phyloP scores from a whole-genome alignment of 2,329 filamentous ascomycete species.

The Myriosclerotinia curreyana region DNA sequence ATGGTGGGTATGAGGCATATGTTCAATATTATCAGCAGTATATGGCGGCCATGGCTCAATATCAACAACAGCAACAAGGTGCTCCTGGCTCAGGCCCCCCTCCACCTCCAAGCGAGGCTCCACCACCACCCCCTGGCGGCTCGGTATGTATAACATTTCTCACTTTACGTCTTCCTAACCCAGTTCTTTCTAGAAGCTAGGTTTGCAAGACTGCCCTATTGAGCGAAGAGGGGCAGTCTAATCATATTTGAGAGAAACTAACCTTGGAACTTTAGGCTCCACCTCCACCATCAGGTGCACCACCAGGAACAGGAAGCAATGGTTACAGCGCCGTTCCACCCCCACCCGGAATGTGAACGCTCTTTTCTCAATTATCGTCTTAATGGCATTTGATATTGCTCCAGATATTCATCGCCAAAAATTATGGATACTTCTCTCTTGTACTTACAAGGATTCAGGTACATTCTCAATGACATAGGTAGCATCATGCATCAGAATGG shows the following conservation, averaged over 20 bases:
- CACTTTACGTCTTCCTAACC: constrained; percentile 1
- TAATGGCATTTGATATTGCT: background rate
- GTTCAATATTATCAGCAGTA: constrained; percentile 74
- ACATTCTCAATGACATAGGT: constrained; percentile 2
- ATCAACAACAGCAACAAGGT: constrained; percentile 44
- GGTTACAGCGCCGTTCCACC: constrained; percentile 61
- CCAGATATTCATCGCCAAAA: background rate
- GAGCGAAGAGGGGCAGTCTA: background rate
- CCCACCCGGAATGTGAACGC: constrained; percentile 47
- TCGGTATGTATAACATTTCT: constrained; percentile 21
- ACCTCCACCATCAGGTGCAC: constrained; percentile 52
- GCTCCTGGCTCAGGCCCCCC: constrained; percentile 47
- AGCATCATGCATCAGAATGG: constrained; percentile 5
- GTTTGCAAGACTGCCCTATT: background rate
- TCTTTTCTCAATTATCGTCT: background rate
- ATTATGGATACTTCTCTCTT: constrained; percentile 18
- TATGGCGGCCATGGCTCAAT: constrained; percentile 54
- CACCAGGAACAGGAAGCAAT: constrained; percentile 50
- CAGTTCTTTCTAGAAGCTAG: constrained; percentile 7
- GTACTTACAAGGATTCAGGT: background rate
- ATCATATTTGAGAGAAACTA: constrained; percentile 20
- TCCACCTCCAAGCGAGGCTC: constrained; percentile 53
- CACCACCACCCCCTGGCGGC: constrained; percentile 62
- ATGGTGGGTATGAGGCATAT: constrained; percentile 81
- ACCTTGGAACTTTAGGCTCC: constrained; percentile 46